A percentile compares a stretch with the other conserved stretches of the same genome.
phyloP scores from a whole-genome alignment of 257 asterid genomes.

The Fraxinus quadrangulata region DNA sequence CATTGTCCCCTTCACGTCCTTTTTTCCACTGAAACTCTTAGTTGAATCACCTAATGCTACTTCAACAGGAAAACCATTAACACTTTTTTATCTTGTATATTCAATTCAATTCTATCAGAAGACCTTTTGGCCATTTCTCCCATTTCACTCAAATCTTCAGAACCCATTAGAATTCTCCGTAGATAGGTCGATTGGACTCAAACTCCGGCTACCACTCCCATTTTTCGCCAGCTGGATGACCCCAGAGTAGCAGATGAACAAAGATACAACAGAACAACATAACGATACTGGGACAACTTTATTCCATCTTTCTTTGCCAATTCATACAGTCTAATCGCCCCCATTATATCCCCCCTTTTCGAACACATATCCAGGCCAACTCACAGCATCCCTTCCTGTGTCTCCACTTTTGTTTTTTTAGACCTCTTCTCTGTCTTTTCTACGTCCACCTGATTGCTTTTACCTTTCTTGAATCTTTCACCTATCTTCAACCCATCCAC shows the following conservation, averaged over 20 bases:
- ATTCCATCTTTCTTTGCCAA: conserved; percentile 59
- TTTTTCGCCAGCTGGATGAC: conserved; percentile 77
- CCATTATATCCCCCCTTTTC: conserved; percentile 74
- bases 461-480: conserved; percentile 11
- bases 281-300: conserved; percentile 63
- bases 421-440: conserved; percentile 38
- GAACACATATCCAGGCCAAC: conserved; percentile 75
- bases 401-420: conserved; percentile 49
- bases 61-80: conserved; percentile 22
- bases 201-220: conserved; percentile 53
- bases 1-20: conserved; percentile 19
- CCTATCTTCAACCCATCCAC: conserved; percentile 19
- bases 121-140: conserved; percentile 29
- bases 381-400: conserved; percentile 43
- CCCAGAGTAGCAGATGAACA: conserved; percentile 87
- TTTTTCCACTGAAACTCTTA: conserved; percentile 6
- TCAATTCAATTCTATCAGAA: conserved; percentile 16
- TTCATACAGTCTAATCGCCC: conserved; percentile 65
- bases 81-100: background rate
- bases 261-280: conserved; percentile 73
- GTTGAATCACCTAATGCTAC: conserved; percentile 20
- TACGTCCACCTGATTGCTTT: conserved; percentile 21
- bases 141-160: conserved; percentile 29
- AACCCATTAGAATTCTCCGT: conserved; percentile 29
- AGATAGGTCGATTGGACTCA: conserved; percentile 36